A percentile compares a stretch with the other conserved stretches of the same genome.
Conservation (phyloP, 2,329 filamentous ascomycete species). For the Fusarium multiceps region DNA sequence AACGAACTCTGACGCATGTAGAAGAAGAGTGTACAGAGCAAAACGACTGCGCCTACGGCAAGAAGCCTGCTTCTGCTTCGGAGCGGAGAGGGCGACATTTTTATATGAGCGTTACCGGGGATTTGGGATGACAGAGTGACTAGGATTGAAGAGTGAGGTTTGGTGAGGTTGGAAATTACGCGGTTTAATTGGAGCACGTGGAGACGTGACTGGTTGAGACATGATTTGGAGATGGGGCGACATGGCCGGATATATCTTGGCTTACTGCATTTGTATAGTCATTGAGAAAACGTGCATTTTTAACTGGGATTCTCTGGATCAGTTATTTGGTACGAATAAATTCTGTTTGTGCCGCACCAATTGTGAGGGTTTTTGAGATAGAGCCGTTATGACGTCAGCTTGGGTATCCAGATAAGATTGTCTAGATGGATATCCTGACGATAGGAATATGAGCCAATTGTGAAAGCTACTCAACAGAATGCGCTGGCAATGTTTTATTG, state of each 20-base stretch:
- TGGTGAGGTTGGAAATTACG: conserved; percentile 20
- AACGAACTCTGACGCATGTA: conserved; percentile 24
- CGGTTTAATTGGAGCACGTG: conserved; percentile 37
- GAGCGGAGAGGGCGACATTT: conserved; percentile 27
- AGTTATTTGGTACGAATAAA: rapidly evolving
- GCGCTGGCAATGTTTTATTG: too few relatives aligned
- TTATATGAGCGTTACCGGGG: background rate
- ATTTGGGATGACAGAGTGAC: background rate
- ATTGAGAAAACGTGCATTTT: background rate
- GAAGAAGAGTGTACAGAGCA: conserved; percentile 2
- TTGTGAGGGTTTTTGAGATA: background rate
- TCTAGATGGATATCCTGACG: background rate
- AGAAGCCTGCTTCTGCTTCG: conserved; percentile 12
- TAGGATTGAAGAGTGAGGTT: background rate
- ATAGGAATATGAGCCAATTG: background rate
- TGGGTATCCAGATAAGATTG: background rate
- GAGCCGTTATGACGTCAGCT: background rate
- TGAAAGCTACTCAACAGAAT: too few relatives aligned
- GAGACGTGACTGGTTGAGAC: conserved; percentile 26
- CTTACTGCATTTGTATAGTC: background rate
- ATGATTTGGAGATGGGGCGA: background rate
- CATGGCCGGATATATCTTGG: background rate
- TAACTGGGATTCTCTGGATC: background rate
- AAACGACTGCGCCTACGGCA: conserved; percentile 9
- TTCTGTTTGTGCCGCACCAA: background rate